Conservation (phyloP, 371 early-diverging fungal species). For the Mucor saturninus region DNA sequence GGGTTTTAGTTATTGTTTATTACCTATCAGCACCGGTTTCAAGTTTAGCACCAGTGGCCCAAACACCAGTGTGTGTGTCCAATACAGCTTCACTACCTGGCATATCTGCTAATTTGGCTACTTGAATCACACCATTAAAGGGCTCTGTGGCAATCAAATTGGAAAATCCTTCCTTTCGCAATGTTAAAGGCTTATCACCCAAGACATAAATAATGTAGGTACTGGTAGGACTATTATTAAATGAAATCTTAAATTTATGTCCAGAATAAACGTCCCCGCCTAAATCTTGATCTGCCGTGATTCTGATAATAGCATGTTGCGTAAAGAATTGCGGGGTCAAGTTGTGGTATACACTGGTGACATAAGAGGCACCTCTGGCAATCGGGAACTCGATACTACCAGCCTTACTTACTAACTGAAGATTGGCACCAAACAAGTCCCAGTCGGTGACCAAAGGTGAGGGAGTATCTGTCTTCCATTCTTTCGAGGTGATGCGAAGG, state of each 20-base stretch:
- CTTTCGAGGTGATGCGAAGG: constrained; percentile 39
- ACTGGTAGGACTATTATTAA: constrained; percentile 42
- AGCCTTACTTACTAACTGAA: constrained; percentile 23
- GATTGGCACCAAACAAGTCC: constrained; percentile 42
- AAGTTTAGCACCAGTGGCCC: constrained; percentile 52
- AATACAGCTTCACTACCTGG: constrained; percentile 39
- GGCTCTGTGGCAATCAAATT: constrained; percentile 31
- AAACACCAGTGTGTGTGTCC: constrained; percentile 50
- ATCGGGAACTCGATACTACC: constrained; percentile 48
- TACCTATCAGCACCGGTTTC: constrained; percentile 21
- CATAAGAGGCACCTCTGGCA: constrained; percentile 56
- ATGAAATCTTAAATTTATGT: constrained; percentile 41
- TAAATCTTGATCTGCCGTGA: constrained; percentile 22
- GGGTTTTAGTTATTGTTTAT: not conserved
- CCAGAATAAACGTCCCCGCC: constrained; percentile 28
- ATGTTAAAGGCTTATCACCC: constrained; percentile 35
- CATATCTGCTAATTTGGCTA: constrained; percentile 50
- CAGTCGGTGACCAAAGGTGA: constrained; percentile 31
- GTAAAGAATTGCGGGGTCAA: constrained; percentile 59
- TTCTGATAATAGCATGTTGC: constrained; percentile 47
- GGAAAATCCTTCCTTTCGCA: constrained; percentile 20
- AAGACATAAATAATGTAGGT: constrained; percentile 49
- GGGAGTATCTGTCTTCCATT: constrained; percentile 38
- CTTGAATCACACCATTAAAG: constrained; percentile 55
- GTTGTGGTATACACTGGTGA: constrained; percentile 47